A percentile compares a stretch with the other conserved stretches of the same genome.
phyloP scores from a whole-genome alignment of 208 protist species.

The Entamoeba moshkovskii region DNA sequence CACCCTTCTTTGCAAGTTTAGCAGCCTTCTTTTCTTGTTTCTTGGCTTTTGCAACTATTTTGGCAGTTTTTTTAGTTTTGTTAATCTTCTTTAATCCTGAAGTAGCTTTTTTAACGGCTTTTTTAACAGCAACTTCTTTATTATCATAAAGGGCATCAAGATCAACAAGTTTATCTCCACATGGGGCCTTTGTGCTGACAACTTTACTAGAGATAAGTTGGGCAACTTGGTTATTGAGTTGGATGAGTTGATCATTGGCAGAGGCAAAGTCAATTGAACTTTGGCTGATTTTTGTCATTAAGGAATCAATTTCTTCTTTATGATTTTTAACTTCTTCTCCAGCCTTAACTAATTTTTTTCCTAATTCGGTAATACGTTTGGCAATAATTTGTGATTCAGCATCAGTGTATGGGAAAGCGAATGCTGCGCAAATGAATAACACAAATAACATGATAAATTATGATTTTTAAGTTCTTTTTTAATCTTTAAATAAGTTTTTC shows the following conservation, averaged over 20 bases:
- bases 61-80: not conserved
- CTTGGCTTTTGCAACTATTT: not conserved
- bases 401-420: not conserved
- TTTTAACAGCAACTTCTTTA: not conserved
- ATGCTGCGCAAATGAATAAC: not conserved
- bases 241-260: not conserved
- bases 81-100: not conserved
- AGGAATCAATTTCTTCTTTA: not conserved
- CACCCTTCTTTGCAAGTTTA: not conserved
- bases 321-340: not conserved
- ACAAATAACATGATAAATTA: not conserved
- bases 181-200: not conserved
- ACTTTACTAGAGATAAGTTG: not conserved
- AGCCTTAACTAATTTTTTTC: not conserved
- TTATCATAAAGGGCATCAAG: not conserved
- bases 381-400: not conserved
- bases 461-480: not conserved
- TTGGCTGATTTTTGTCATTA: not conserved
- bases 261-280: not conserved
- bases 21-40: not conserved
- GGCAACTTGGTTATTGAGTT: not conserved
- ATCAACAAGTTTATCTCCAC: not conserved
- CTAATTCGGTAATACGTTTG: not conserved
- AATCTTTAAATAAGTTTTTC: too few relatives aligned
- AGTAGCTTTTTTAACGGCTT: not conserved